These are phyloP conservation scores for Cicer judaicum DNA, from an alignment of 306 rosid genomes.

Conservation along the genomic window DNA sequence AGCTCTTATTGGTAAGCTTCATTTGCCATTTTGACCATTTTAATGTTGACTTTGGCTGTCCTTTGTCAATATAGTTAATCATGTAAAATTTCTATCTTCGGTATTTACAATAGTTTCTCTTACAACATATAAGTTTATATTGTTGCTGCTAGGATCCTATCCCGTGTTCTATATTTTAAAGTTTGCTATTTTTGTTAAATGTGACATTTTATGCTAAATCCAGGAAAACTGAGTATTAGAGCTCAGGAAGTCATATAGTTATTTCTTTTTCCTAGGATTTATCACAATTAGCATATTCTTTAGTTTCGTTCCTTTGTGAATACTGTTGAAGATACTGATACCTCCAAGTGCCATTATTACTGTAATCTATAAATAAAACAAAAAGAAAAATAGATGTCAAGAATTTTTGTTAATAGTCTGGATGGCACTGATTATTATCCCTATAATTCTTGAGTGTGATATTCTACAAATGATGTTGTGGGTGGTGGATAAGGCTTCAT, in stretches of 20 bases:
- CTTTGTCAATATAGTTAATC: slow-evolving; percentile 33
- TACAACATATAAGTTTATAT: neutral
- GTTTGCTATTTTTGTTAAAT: neutral
- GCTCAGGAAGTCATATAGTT: neutral
- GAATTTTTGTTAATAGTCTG: slow-evolving; percentile 1
- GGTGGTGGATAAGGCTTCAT: slow-evolving; percentile 21
- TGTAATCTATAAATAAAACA: slow-evolving; percentile 3
- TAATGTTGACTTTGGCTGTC: slow-evolving; percentile 31
- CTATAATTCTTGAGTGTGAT: slow-evolving; percentile 19
- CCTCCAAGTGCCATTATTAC: slow-evolving; percentile 9
- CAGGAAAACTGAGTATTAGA: too few relatives aligned
- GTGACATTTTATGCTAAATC: slow-evolving; percentile 19
- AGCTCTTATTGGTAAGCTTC: slow-evolving; percentile 73
- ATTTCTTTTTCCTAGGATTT: neutral
- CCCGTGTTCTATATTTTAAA: slow-evolving; percentile 4
- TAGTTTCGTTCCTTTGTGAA: slow-evolving; percentile 4
- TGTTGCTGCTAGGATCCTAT: slow-evolving; percentile 18
- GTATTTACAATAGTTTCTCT: slow-evolving; percentile 6
- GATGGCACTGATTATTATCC: slow-evolving; percentile 10
- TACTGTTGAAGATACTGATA: slow-evolving; percentile 26
- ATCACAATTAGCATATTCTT: slow-evolving; percentile 24
- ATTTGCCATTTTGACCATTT: slow-evolving; percentile 32
- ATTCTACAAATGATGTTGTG: slow-evolving; percentile 30
- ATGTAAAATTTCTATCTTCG: slow-evolving; percentile 31
- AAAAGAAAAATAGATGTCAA: slow-evolving; percentile 12